Conservation (phyloP, 352 stramenopile genomes). For the Pythium brachiatum region DNA sequence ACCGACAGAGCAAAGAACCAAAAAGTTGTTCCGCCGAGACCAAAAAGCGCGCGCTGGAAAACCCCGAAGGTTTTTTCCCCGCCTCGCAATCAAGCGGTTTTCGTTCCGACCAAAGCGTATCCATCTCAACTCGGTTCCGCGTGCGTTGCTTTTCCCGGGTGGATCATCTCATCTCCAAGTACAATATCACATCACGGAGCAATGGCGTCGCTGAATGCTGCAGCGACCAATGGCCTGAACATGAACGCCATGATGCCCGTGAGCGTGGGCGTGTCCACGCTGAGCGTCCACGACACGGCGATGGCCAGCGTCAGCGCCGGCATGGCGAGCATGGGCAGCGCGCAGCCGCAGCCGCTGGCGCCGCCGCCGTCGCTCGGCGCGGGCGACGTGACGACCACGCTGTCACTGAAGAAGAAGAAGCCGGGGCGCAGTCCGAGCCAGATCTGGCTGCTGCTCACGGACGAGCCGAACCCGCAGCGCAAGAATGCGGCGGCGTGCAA, state of each 20-base stretch:
- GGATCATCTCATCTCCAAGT: background rate
- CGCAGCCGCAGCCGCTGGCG: conserved; percentile 1
- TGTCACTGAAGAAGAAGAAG: conserved; percentile 64
- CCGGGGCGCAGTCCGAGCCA: conserved; percentile 31
- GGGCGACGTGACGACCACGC: background rate
- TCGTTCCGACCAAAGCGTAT: conserved; percentile 13
- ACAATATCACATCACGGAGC: background rate
- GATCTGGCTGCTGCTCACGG: conserved; percentile 83
- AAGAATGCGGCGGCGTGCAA: conserved; percentile 77
- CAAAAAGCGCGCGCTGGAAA: conserved; percentile 6
- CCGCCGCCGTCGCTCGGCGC: conserved; percentile 5
- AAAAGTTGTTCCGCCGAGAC: conserved; percentile 1
- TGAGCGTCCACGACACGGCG: conserved; percentile 55
- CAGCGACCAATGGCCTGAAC: conserved; percentile 26
- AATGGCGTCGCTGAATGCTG: conserved; percentile 13
- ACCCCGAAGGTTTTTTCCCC: conserved; percentile 22
- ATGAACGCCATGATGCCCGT: conserved; percentile 75
- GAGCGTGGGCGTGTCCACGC: conserved; percentile 65
- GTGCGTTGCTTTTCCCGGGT: background rate
- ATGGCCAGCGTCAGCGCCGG: background rate
- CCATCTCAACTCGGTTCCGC: conserved; percentile 8
- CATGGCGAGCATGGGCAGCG: conserved; percentile 1
- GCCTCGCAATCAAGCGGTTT: background rate
- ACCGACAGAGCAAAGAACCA: background rate
- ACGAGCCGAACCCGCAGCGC: conserved; percentile 75